phyloP scores from a whole-genome alignment of 768 basidiomycete genomes.

The Phanerochaete carnosa region DNA sequence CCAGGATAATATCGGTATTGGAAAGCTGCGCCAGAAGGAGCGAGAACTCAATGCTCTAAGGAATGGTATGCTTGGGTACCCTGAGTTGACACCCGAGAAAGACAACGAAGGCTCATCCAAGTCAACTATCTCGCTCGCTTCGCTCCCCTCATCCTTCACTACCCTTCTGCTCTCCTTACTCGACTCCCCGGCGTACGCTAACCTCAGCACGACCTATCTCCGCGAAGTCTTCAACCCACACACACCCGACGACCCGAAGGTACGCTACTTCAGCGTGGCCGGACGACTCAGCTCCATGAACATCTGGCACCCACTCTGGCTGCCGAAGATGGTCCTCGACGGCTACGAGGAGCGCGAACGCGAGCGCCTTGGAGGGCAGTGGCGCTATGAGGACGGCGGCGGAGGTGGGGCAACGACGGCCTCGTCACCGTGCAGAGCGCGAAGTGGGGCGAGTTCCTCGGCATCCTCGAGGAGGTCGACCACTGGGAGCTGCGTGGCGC shows the following conservation, averaged over 20 bases:
- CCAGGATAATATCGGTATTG: constrained; percentile 90
- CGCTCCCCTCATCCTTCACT: constrained; percentile 80
- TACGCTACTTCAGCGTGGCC: constrained; percentile 92
- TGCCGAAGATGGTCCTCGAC: constrained; percentile 93
- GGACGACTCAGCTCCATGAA: constrained; percentile 63
- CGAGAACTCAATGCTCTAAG: constrained; percentile 1
- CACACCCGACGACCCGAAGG: constrained; percentile 73
- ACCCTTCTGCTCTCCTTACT: constrained; percentile 83
- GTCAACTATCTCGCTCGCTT: constrained; percentile 50
- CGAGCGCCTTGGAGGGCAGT: constrained; percentile 32
- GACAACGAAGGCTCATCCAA: constrained; percentile 29
- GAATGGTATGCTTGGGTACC: background rate
- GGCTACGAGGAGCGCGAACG: constrained; percentile 67
- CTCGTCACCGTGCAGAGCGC: constrained; percentile 91
- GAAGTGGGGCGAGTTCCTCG: constrained; percentile 94
- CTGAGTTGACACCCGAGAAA: background rate
- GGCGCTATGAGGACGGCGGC: constrained; percentile 22
- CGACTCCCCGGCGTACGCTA: constrained; percentile 96
- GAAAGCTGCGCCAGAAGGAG: constrained; percentile 40
- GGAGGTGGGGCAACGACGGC: constrained; percentile 83
- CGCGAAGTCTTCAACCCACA: constrained; percentile 77
- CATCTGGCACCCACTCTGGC: constrained; percentile 95
- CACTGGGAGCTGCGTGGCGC: constrained; percentile 97
- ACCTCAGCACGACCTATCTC: constrained; percentile 83
- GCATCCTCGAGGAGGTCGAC: constrained; percentile 84